Evolutionary conservation across 495 filamentous ascomycete genomes (phyloP), one percentile per base, ranked within the genome.

Genomic region (Opeltia flavorubescens): DNA sequence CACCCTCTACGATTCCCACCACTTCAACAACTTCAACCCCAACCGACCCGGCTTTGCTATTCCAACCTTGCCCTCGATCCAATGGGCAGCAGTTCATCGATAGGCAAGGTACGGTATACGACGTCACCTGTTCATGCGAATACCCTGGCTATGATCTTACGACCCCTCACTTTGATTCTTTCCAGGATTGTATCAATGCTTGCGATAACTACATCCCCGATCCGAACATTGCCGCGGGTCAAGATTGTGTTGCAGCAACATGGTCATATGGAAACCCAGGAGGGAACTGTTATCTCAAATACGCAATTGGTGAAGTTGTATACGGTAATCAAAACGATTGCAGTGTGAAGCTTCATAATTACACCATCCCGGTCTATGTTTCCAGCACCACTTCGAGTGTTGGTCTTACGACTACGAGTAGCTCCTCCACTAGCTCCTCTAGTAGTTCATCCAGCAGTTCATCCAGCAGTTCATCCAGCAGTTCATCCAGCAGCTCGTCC

Each of bases 251-350:
- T 5, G 46, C 13, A n/a, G 46, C 28, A 15, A 44, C 15, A 28
- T 47, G 30, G 17, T 17, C 44, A 8, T n/a, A 44, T 5, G n/a
- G 30, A 3, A 50, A 38, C 25, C 17, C 31, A 4, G 48, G 48
- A 12, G 48, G 28, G 15, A 50, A 50, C 26, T 50, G 48, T 27
- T 44, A 35, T 29, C 48, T 46, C 28, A 50, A 50, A 30, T 50
- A 45, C 34, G 28, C 26, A 11, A 46, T 50, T 21, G 26, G 13
- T 23, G 5, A 8, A 6, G 20, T 41, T 21, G 5, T 12, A 1
- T 41, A 21, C 38, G 38, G 38, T 25, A 20, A 41, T 7, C 3
- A 6, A 1, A 21, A 41, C 8, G 21, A 25, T 9, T 13, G 6
- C 5, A 4, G 15, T 25, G 21, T 11, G 5, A 24, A 25, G 25